Conservation (phyloP, 1,284 basidiomycete species). For the Cerrena zonata region DNA sequence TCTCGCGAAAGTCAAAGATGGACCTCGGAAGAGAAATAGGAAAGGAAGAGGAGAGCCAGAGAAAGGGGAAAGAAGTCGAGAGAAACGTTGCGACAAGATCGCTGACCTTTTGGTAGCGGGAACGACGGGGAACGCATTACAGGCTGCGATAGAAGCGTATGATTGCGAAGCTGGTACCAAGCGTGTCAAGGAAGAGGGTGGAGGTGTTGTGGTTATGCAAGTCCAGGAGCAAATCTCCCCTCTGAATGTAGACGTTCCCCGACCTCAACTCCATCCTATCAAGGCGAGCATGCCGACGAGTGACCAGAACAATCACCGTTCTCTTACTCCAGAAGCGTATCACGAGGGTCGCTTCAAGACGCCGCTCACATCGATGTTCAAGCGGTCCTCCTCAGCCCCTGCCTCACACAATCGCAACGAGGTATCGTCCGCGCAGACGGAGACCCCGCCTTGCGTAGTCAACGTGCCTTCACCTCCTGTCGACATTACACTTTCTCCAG, state of each 20-base stretch:
- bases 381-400: slow-evolving; percentile 52
- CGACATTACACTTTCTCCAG: neutral
- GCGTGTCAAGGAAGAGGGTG: slow-evolving; percentile 19
- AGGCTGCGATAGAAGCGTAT: slow-evolving; percentile 42
- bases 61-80: slow-evolving; percentile 33
- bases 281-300: slow-evolving; percentile 7
- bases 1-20: slow-evolving; percentile 43
- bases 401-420: slow-evolving; percentile 28
- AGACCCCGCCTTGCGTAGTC: neutral
- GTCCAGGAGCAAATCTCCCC: slow-evolving; percentile 8
- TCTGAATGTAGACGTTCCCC: neutral
- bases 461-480: neutral
- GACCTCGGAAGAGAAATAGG: slow-evolving; percentile 22
- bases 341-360: slow-evolving; percentile 36
- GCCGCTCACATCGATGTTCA: slow-evolving; percentile 55
- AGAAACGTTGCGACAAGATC: slow-evolving; percentile 43
- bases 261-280: neutral
- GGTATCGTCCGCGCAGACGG: slow-evolving; percentile 1
- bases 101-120: slow-evolving; percentile 47
- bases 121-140: slow-evolving; percentile 43
- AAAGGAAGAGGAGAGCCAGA: slow-evolving; percentile 37
- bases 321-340: slow-evolving; percentile 26
- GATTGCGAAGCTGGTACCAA: slow-evolving; percentile 22
- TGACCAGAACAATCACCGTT: slow-evolving; percentile 10
- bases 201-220: slow-evolving; percentile 11